These are phyloP conservation scores for Capsicum chinense DNA, from an alignment of 257 asterid species.

Conservation along the genomic window DNA sequence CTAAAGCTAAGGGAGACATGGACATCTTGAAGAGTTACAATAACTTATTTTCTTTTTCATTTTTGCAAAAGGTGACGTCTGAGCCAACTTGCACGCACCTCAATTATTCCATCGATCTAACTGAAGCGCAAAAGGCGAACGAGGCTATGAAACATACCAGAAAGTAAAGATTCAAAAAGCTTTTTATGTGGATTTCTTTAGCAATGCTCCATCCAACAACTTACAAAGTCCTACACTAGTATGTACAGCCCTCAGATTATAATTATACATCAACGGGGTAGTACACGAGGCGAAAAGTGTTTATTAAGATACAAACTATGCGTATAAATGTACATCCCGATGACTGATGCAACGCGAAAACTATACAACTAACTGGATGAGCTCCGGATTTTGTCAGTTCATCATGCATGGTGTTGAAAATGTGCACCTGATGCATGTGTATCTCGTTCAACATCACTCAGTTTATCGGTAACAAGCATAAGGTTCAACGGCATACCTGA, in stretches of 20 bases:
- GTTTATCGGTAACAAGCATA: neutral
- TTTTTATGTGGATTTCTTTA: neutral
- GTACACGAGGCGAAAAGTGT: neutral
- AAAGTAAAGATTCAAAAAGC: neutral
- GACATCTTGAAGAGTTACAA: no score
- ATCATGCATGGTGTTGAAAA: constrained; percentile 17
- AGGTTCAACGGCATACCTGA: no score
- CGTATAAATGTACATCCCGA: neutral
- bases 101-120: neutral
- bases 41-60: no score
- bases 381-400: neutral
- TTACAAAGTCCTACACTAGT: neutral
- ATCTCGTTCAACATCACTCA: neutral
- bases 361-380: constrained; percentile 1
- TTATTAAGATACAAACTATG: neutral
- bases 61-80: no score
- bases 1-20: no score
- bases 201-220: neutral
- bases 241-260: constrained; percentile 20
- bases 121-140: neutral
- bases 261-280: neutral
- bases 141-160: neutral
- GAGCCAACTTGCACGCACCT: neutral
- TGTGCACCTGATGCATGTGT: constrained; percentile 6
- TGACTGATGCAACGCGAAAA: neutral